Conservation (phyloP, 306 rosid genomes). For the Urtica urens region DNA sequence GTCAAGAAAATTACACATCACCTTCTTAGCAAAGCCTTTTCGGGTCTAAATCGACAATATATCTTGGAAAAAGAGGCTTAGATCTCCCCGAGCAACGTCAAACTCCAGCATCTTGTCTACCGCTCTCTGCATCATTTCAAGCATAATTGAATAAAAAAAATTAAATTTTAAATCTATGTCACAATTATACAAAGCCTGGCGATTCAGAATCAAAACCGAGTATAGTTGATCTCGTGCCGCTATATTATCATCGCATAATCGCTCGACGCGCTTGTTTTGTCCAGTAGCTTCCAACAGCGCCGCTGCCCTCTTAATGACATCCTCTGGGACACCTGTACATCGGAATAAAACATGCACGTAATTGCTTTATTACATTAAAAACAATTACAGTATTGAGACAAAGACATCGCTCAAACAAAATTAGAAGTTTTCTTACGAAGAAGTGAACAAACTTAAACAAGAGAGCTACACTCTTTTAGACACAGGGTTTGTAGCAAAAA, state of each 20-base stretch:
- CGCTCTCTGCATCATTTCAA: constrained; percentile 40
- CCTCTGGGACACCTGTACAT: constrained; percentile 62
- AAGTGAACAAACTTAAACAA: no score
- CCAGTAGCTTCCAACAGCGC: constrained; percentile 54
- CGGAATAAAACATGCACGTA: no score
- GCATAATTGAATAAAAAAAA: neutral
- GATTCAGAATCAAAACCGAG: constrained; percentile 39
- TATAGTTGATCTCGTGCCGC: constrained; percentile 49
- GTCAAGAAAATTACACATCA: neutral
- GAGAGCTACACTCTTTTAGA: no score
- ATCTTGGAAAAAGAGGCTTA: constrained; percentile 49
- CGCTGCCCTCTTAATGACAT: constrained; percentile 69
- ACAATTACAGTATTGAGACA: no score
- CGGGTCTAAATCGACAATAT: constrained; percentile 32
- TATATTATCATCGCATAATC: constrained; percentile 48
- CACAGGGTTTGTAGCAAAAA: no score
- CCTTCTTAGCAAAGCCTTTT: constrained; percentile 9
- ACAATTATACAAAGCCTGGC: neutral
- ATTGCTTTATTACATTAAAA: no score
- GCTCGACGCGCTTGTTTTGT: constrained; percentile 40
- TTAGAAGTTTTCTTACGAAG: no score
- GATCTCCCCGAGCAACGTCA: constrained; percentile 45
- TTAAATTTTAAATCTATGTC: neutral
- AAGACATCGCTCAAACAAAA: no score
- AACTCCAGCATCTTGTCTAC: constrained; percentile 63